phyloP scores from a whole-genome alignment of 768 basidiomycete genomes.

The Serendipita sp. region DNA sequence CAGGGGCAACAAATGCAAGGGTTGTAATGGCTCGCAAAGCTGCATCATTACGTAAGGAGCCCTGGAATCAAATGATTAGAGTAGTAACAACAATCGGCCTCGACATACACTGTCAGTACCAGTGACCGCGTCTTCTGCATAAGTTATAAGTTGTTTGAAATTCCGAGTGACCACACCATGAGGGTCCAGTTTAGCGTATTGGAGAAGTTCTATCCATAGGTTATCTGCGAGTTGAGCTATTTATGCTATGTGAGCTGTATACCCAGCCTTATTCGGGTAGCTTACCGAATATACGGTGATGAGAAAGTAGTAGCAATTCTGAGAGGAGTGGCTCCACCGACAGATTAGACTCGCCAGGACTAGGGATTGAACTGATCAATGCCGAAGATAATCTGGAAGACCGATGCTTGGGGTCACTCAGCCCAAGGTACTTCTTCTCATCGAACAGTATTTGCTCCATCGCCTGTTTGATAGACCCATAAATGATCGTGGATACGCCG shows the following conservation, averaged over 20 bases:
- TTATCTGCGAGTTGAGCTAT: neutral
- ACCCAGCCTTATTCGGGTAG: neutral
- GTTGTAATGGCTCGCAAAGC: slow-evolving; percentile 61
- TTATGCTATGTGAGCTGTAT: neutral
- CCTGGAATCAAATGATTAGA: neutral
- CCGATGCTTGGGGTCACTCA: neutral
- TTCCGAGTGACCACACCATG: slow-evolving; percentile 38
- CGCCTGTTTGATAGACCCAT: neutral
- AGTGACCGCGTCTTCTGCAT: slow-evolving; percentile 6
- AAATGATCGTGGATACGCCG: neutral
- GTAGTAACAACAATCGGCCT: neutral
- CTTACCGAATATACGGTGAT: neutral
- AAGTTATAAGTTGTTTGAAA: slow-evolving; percentile 6
- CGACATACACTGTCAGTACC: slow-evolving; percentile 25
- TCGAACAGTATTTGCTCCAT: neutral
- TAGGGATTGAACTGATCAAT: neutral
- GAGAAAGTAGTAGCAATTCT: neutral
- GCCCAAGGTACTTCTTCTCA: neutral
- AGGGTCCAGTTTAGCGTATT: neutral
- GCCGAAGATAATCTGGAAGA: neutral
- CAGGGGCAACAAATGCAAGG: slow-evolving; percentile 64
- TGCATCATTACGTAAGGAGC: slow-evolving; percentile 26
- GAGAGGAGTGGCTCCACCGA: neutral
- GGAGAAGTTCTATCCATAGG: neutral
- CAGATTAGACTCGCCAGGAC: neutral